Evolutionary conservation across 1,139 yeast genomes (phyloP), one percentile per base, ranked within the genome.

Genomic region (Zygoascus sp.): DNA sequence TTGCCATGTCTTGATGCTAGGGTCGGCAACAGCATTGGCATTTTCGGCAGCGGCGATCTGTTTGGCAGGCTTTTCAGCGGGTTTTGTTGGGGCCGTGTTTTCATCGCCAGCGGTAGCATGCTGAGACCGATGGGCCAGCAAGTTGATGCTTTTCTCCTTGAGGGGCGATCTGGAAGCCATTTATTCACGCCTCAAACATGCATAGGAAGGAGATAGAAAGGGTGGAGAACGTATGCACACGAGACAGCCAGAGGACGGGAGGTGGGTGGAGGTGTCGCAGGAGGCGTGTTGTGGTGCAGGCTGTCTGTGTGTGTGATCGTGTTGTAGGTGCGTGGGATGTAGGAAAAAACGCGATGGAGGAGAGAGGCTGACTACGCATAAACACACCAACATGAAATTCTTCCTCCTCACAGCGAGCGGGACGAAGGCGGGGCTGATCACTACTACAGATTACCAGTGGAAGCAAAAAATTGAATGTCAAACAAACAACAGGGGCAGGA

Each of bases 1-100:
- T 60, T 86, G 90, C 97, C 97, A 90, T 55, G 55, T 60, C 21
- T 47, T 53, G 42, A 57, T 34, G 21, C 40, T 36, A 8, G 45
- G 36, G 19, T 42, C 45, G 5, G 35, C 36, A 23, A 22, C 35
- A 23, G 23, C 22, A 25, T 17, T 34, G 2, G 32, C n/a, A n/a
- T n/a, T n/a, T n/a, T n/a, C n/a, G n/a, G n/a, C n/a, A n/a, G n/a
- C n/a, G n/a, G n/a, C n/a, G n/a, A n/a, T n/a, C n/a, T n/a, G n/a
- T n/a, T n/a, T 25, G 28, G n/a, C 28, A 25, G 16, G 25, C 25
- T 41, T 32, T 23, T 23, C 23, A 5, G 13, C 30, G 22, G 6
- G 4, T 34, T 34, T 34, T 15, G 38, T 22, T 16, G 34, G 34
- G 8, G 7, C 4, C 15, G 34, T 16, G 17, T 30, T 30, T 13